Base-by-base conservation (phyloP, 2,329 filamentous ascomycete genomes). In the Fusarium sp. region DNA sequence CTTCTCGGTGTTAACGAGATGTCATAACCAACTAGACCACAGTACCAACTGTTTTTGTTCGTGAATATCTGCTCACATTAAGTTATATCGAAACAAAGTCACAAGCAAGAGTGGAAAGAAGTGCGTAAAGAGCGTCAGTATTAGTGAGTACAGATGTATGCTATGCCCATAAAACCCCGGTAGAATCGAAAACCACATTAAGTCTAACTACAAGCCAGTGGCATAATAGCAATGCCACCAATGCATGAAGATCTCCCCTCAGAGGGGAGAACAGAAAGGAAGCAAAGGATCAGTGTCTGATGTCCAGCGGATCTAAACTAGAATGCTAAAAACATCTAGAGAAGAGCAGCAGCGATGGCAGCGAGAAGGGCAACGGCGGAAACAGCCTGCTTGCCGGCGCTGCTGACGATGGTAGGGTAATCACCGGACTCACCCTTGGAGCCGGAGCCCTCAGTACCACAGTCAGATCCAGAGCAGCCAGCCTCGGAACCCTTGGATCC, bases 311-410 rank as follows among this genome's bases (percentile, higher is more conserved):
- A 6, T 15, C 30, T 32, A 6, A 10, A n/a, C 33, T 37, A 37
- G 15, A 22, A 46, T 35, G 44, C 35, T 28, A 13, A 40, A 30
- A 7, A 15, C 17, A n/a, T 35, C 51, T 72, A 72, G 40, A 72
- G 46, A 32, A 63, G 51, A 52, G 69, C 70, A 33, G 48, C 68
- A 32, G 56, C 49, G 43, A 71, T 28, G 37, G 60, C 65, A 50
- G 69, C 70, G 10, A 72, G 52, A 40, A 68, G 35, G 19, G 69
- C 63, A 49, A 72, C 39, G 20, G 48, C 43, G 57, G 67, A 66
- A 63, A 68, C 40, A 30, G 67, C 70, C 52, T 72, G 67, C 56
- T 72, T 72, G 33, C 63, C 56, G 22, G 67, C 71, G 13, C 53
- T 44, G 55, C 30, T 62, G 39, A 68, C 69, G 7, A 39, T 67